These are phyloP conservation scores for Penicillium aurantiogriseum DNA, from an alignment of 2,329 filamentous ascomycete species.

Conservation along the genomic window DNA sequence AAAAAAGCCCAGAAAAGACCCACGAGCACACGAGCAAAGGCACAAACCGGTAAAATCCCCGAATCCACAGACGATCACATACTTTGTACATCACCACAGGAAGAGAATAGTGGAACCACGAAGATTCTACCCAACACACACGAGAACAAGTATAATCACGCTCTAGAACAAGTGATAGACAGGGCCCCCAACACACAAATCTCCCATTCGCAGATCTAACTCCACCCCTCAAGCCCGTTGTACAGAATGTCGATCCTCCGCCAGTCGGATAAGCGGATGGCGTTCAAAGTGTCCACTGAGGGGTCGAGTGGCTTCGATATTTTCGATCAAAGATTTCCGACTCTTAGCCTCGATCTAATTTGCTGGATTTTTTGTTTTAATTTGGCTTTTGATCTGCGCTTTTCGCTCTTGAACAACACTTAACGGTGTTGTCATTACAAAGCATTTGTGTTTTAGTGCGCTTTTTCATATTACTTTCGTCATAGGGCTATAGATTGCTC, in stretches of 20 bases:
- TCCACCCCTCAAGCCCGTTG: background rate
- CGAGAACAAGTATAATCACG: background rate
- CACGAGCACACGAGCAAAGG: background rate
- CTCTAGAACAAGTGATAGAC: conserved; percentile 22
- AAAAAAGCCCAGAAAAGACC: background rate
- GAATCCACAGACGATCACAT: background rate
- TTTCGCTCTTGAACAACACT: background rate
- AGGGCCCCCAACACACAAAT: conserved; percentile 3
- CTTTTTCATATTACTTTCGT: background rate
- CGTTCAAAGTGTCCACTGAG: background rate
- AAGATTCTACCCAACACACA: background rate
- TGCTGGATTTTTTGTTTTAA: background rate
- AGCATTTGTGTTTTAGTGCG: too few species aligned
- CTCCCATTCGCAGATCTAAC: conserved; percentile 1
- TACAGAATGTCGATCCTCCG: conserved; percentile 1
- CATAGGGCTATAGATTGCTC: background rate
- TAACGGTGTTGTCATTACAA: background rate
- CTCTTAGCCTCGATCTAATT: background rate
- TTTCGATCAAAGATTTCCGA: background rate
- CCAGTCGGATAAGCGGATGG: background rate
- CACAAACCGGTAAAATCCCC: background rate
- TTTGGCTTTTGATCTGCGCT: background rate
- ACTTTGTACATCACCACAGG: background rate
- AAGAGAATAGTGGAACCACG: background rate
- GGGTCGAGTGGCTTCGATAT: background rate